These are phyloP conservation scores for Blastocystis sp. DNA, from an alignment of 352 stramenopile genomes.

Conservation along the genomic window DNA sequence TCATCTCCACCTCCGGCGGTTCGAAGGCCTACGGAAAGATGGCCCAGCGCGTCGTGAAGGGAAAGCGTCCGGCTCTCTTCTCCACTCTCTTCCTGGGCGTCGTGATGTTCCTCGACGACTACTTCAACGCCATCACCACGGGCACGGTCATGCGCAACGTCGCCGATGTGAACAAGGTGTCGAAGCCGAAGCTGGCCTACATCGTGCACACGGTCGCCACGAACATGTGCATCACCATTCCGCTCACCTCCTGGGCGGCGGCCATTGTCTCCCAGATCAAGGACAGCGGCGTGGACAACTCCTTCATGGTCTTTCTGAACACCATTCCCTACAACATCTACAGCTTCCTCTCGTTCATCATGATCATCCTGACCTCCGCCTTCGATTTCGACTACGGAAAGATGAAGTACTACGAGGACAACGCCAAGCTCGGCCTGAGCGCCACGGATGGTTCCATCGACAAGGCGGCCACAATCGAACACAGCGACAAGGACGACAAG, in stretches of 20 bases:
- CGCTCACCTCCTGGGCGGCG: slow-evolving; percentile 57
- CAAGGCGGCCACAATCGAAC: slow-evolving; percentile 4
- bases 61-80: slow-evolving; percentile 47
- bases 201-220: slow-evolving; percentile 60
- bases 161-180: slow-evolving; percentile 61
- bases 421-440: slow-evolving; percentile 44
- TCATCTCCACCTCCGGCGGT: slow-evolving; percentile 49
- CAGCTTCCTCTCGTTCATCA: slow-evolving; percentile 41
- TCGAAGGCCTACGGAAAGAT: slow-evolving; percentile 55
- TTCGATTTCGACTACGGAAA: slow-evolving; percentile 61
- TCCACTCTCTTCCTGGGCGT: slow-evolving; percentile 44
- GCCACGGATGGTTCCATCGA: slow-evolving; percentile 40
- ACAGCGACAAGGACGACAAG: slow-evolving; percentile 30
- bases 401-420: slow-evolving; percentile 68
- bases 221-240: slow-evolving; percentile 66
- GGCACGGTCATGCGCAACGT: slow-evolving; percentile 65
- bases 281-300: slow-evolving; percentile 43
- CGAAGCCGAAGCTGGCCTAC: slow-evolving; percentile 57
- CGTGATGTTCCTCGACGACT: slow-evolving; percentile 67
- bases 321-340: slow-evolving; percentile 68
- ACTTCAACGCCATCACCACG: slow-evolving; percentile 69
- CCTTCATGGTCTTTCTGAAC: slow-evolving; percentile 48
- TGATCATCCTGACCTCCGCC: slow-evolving; percentile 46
- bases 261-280: slow-evolving; percentile 66
- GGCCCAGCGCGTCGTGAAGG: slow-evolving; percentile 28